Conservation (phyloP, 2,329 filamentous ascomycete species). For the Pseudogymnoascus sp. region DNA sequence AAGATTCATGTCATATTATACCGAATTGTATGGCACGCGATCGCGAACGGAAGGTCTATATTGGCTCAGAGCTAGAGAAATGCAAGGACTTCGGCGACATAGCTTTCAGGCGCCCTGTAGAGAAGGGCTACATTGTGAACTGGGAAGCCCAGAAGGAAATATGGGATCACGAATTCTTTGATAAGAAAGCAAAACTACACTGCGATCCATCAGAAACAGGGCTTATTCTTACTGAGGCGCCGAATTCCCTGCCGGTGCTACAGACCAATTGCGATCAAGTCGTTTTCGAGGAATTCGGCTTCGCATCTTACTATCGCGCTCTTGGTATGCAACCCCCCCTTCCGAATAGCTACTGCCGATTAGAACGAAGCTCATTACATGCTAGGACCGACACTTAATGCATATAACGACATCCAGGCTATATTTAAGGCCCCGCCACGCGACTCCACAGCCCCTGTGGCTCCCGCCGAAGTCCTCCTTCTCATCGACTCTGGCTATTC, state of each 20-base stretch:
- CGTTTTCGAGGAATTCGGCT: constrained; percentile 94
- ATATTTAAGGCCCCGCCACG: constrained; percentile 55
- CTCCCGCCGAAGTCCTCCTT: constrained; percentile 72
- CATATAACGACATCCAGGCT: constrained; percentile 68
- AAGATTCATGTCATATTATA: constrained; percentile 57
- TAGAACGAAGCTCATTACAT: constrained; percentile 11
- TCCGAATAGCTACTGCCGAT: not conserved
- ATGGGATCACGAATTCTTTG: constrained; percentile 85
- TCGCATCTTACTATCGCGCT: constrained; percentile 73
- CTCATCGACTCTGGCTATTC: constrained; percentile 90
- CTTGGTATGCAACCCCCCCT: constrained; percentile 42
- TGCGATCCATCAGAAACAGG: constrained; percentile 77
- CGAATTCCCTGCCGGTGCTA: constrained; percentile 70
- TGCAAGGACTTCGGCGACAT: constrained; percentile 88
- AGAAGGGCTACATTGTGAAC: constrained; percentile 90
- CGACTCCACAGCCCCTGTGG: constrained; percentile 32
- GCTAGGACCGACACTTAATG: constrained; percentile 64
- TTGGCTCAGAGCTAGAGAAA: constrained; percentile 67
- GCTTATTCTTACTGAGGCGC: constrained; percentile 75
- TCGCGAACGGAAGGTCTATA: constrained; percentile 68
- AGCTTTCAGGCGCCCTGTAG: constrained; percentile 77
- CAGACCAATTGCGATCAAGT: constrained; percentile 93
- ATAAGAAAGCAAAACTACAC: constrained; percentile 53
- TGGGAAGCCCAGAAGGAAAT: constrained; percentile 96
- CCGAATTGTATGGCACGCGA: constrained; percentile 86